Conservation (phyloP, 2,329 filamentous ascomycete species). For the Phialocephala sp. region DNA sequence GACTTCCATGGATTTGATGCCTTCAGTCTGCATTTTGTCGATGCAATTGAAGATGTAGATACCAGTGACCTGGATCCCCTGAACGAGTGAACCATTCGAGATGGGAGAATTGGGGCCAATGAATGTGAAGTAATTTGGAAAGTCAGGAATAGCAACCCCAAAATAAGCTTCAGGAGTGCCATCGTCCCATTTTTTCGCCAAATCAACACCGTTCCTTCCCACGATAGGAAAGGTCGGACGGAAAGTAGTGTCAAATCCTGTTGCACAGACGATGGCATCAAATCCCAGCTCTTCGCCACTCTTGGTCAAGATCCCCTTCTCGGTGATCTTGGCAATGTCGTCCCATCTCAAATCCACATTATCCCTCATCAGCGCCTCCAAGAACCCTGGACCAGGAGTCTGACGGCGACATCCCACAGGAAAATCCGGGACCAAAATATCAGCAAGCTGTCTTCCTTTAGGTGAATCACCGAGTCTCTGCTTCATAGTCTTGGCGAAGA, state of each 20-base stretch:
- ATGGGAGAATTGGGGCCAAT: slow-evolving; percentile 36
- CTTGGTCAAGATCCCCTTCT: slow-evolving; percentile 41
- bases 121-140: slow-evolving; percentile 40
- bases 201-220: background rate
- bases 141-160: slow-evolving; percentile 33
- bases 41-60: slow-evolving; percentile 44
- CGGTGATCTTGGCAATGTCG: slow-evolving; percentile 43
- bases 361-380: slow-evolving; percentile 49
- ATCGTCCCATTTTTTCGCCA: slow-evolving; percentile 5
- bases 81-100: slow-evolving; percentile 35
- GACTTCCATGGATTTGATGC: slow-evolving; percentile 36
- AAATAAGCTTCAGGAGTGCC: slow-evolving; percentile 11
- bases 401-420: slow-evolving; percentile 49
- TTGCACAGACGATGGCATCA: slow-evolving; percentile 42
- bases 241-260: slow-evolving; percentile 17
- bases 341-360: slow-evolving; percentile 50
- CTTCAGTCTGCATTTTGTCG: slow-evolving; percentile 41
- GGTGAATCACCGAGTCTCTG: background rate
- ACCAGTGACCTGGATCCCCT: slow-evolving; percentile 40
- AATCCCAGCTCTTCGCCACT: slow-evolving; percentile 35
- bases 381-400: slow-evolving; percentile 53
- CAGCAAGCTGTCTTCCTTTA: slow-evolving; percentile 27
- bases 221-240: background rate
- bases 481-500: slow-evolving; percentile 4
- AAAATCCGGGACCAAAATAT: slow-evolving; percentile 29